Percentiles rank a stretch among this genome's conserved stretches.
Conservation (phyloP, 2,329 filamentous ascomycete species). For the Pseudogymnoascus sp. region DNA sequence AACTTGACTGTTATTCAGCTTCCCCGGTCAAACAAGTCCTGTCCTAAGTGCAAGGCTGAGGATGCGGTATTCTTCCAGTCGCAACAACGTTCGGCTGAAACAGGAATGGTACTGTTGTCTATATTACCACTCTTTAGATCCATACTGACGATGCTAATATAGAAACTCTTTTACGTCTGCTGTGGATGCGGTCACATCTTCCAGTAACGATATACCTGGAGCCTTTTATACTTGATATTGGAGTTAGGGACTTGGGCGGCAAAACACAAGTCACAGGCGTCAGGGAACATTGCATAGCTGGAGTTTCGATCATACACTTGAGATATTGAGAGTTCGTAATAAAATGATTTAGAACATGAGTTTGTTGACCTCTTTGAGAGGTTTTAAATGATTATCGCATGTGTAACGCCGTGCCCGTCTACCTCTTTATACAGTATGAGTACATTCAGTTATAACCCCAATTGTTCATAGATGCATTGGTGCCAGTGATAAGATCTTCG, state of each 20-base stretch:
- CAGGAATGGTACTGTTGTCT: slow-evolving; percentile 81
- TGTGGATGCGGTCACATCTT: slow-evolving; percentile 89
- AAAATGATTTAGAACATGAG: slow-evolving; percentile 4
- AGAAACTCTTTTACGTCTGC: slow-evolving; percentile 94
- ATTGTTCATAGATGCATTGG: slow-evolving; percentile 61
- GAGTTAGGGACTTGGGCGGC: background rate
- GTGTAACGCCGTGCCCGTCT: slow-evolving; percentile 5
- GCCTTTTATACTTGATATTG: background rate
- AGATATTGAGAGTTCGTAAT: background rate
- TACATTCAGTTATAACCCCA: slow-evolving; percentile 13
- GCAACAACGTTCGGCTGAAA: slow-evolving; percentile 92
- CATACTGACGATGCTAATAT: slow-evolving; percentile 21
- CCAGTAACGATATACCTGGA: slow-evolving; percentile 32
- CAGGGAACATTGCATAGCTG: background rate
- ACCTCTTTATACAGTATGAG: slow-evolving; percentile 7
- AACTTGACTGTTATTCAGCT: slow-evolving; percentile 53
- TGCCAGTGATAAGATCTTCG: slow-evolving; percentile 93
- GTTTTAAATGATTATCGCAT: slow-evolving; percentile 7
- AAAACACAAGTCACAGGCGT: slow-evolving; percentile 1
- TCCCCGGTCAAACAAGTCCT: slow-evolving; percentile 77
- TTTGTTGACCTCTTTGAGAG: slow-evolving; percentile 3
- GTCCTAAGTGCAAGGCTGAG: slow-evolving; percentile 74
- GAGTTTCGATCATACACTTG: slow-evolving; percentile 5
- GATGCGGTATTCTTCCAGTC: slow-evolving; percentile 99
- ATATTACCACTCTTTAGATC: background rate